Conservation (phyloP, 176 grass and related monocot species). For the Carex myosuroides region DNA sequence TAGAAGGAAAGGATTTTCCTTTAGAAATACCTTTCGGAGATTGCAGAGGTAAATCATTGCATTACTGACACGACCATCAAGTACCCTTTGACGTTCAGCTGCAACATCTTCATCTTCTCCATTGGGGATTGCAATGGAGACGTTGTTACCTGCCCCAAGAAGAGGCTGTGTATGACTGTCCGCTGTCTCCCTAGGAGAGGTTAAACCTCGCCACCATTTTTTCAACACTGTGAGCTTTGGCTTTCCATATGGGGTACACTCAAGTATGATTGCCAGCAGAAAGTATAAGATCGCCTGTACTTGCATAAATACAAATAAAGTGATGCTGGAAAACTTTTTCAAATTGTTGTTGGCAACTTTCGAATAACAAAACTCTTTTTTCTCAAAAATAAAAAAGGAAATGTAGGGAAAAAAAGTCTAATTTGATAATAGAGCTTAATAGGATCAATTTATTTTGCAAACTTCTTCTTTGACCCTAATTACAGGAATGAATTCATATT, state of each 20-base stretch:
- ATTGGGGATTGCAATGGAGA: constrained; percentile 6
- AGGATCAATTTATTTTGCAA: neutral
- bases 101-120: constrained; percentile 41
- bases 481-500: neutral
- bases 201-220: constrained; percentile 25
- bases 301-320: constrained; percentile 6
- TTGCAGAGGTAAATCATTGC: constrained; percentile 36
- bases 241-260: constrained; percentile 28
- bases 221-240: constrained; percentile 23
- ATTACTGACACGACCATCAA: constrained; percentile 31
- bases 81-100: constrained; percentile 34
- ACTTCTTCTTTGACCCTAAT: neutral
- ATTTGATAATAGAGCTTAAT: neutral
- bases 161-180: constrained; percentile 28
- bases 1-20: neutral
- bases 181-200: neutral
- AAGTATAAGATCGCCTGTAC: constrained; percentile 35
- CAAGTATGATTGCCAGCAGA: constrained; percentile 31
- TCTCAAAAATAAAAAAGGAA: neutral
- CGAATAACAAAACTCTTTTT: neutral
- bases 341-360: neutral
- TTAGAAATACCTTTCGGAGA: constrained; percentile 31
- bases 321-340: neutral
- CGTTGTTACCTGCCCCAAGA: constrained; percentile 9
- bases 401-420: neutral